Evolutionary conservation across 179 eudicot species (phyloP).

Genomic region (Silene noctiflora): DNA sequence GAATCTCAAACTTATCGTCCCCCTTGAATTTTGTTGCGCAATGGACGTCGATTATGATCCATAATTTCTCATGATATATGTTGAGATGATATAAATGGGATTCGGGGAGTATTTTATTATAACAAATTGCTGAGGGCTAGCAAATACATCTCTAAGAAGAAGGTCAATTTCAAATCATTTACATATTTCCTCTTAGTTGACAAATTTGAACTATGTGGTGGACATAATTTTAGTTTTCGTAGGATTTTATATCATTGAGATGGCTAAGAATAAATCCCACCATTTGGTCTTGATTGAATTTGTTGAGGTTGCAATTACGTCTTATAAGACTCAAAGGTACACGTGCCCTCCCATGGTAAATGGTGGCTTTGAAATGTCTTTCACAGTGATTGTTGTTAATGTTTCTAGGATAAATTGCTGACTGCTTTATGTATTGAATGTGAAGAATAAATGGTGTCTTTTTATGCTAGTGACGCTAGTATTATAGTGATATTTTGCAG

Average conservation of each 20-base stretch:
- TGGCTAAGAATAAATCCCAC: neutral
- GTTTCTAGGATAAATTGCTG: neutral
- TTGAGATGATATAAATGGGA: neutral
- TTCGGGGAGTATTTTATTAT: neutral
- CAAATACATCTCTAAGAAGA: neutral
- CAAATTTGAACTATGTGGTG: neutral
- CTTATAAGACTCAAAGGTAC: neutral
- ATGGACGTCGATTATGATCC: no score
- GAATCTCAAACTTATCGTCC: no score
- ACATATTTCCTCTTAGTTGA: neutral
- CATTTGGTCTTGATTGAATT: neutral
- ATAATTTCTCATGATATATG: neutral
- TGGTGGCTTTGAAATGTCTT: conserved; percentile 3
- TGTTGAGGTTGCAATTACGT: neutral
- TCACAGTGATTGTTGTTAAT: neutral
- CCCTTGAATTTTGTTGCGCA: no score
- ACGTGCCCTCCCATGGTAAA: neutral
- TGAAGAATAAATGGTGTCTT: neutral
- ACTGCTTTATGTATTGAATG: neutral
- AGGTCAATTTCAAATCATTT: neutral
- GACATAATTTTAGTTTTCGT: neutral
- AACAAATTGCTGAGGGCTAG: neutral
- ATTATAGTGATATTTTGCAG: neutral
- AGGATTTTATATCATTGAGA: neutral
- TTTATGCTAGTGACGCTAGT: neutral